Evolutionary conservation across 179 eudicot species (phyloP).

Genomic region (Silene noctiflora): DNA sequence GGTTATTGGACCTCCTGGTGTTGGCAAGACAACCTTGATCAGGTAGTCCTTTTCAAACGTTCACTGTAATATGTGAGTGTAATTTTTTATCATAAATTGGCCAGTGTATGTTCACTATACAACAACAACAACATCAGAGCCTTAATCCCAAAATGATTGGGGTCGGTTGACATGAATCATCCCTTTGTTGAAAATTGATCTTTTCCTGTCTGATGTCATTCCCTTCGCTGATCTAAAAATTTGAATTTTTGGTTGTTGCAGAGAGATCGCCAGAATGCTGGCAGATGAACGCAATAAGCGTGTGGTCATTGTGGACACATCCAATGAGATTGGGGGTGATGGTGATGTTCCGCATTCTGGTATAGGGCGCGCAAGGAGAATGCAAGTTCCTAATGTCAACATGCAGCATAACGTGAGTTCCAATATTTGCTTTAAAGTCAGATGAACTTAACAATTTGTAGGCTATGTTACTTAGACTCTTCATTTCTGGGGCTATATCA

Average conservation of each 20-base stretch:
- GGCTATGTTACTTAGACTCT: too few relatives aligned
- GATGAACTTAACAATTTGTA: neutral
- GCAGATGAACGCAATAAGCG: constrained; percentile 89
- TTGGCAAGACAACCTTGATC: constrained; percentile 95
- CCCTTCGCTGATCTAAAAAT: constrained; percentile 3
- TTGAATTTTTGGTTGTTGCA: constrained; percentile 24
- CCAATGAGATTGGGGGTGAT: constrained; percentile 98
- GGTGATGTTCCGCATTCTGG: constrained; percentile 99
- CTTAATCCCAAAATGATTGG: too few relatives aligned
- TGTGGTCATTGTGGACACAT: constrained; percentile 91
- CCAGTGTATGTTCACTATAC: neutral
- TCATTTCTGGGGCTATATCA: too few relatives aligned
- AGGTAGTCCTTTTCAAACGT: constrained; percentile 47
- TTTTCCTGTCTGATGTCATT: constrained; percentile 1
- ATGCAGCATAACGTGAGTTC: constrained; percentile 89
- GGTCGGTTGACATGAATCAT: too few relatives aligned
- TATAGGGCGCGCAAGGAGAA: constrained; percentile 92
- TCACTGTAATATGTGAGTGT: neutral
- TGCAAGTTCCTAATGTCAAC: constrained; percentile 97
- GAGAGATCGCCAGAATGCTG: constrained; percentile 89
- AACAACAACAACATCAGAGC: too few relatives aligned
- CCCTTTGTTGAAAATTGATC: neutral
- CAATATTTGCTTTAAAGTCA: constrained; percentile 12
- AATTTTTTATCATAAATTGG: neutral
- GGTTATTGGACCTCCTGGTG: constrained; percentile 99